Evolutionary conservation across 768 basidiomycete species (phyloP), one percentile per base, ranked within the genome.

Genomic region (Leccinum incarnatum): DNA sequence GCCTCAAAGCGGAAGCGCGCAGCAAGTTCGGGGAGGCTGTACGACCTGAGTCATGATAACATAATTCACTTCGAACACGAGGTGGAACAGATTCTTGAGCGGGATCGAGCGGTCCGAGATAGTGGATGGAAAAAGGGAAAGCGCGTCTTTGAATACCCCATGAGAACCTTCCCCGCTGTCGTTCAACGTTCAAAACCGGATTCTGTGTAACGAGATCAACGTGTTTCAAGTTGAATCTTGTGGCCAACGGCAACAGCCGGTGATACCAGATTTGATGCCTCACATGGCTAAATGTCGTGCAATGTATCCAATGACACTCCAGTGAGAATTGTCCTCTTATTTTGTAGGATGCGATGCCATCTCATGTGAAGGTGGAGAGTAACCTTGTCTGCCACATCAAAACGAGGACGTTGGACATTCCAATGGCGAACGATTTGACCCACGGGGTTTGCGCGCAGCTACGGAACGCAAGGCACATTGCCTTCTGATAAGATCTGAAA

Each of bases 11-110:
- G 37, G 17, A 57, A 5, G 42, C 40, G 46, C 57, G 47, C 54
- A 51, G 47, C 37, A 55, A 27, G 51, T 36, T 30, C 53, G 23
- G 30, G 51, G 29, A 62, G 48, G 62, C 59, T 58, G 61, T 62
- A 51, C 54, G 57, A 53, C 36, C 30, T 57, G 62, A 61, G 65
- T 65, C 34, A 19, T 59, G 58, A 61, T 48, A 55, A 46, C 57
- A 56, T 54, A 47, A 49, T 60, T 65, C 58, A 54, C 53, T 67
- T 57, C 40, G 47, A 62, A 65, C 69, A 70, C 65, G 69, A 71
- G 69, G 69, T 53, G 19, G 29, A 54, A 37, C 12, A 45, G 57
- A 66, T 58, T 36, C 60, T 54, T 60, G 63, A 54, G 46, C 54
- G 59, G 36, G 45, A 56, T 50, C 49, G 52, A 56, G 54, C 42